phyloP scores from a whole-genome alignment of 1,284 basidiomycete species.

The Cystobasidium slooffiae region DNA sequence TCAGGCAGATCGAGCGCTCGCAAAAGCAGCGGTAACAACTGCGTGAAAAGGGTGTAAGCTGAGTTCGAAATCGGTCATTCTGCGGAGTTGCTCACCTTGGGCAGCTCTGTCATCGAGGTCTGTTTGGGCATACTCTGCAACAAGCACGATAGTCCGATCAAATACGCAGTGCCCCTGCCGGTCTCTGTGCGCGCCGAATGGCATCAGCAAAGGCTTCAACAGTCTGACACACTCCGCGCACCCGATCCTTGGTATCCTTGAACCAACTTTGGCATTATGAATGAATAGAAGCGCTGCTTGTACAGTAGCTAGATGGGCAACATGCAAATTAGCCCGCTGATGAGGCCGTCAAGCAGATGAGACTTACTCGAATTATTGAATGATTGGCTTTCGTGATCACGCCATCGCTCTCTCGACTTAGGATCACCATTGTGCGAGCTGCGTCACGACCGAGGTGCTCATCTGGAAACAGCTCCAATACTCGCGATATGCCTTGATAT shows the following conservation, averaged over 20 bases:
- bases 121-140: conserved; percentile 79
- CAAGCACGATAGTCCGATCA: conserved; percentile 82
- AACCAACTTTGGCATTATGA: conserved; percentile 75
- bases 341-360: neutral
- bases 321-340: too few relatives aligned
- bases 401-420: conserved; percentile 65
- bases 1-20: conserved; percentile 80
- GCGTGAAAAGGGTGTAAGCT: neutral
- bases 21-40: conserved; percentile 87
- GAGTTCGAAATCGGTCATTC: neutral
- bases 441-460: conserved; percentile 67
- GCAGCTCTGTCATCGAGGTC: conserved; percentile 69
- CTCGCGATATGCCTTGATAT: conserved; percentile 64
- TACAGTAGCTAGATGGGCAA: conserved; percentile 69
- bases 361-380: conserved; percentile 71
- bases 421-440: conserved; percentile 71
- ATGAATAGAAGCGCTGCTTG: conserved; percentile 80
- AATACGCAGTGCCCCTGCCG: conserved; percentile 63
- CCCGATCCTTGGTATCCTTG: conserved; percentile 60
- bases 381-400: conserved; percentile 76
- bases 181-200: conserved; percentile 5
- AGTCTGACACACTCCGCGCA: neutral
- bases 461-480: conserved; percentile 73
- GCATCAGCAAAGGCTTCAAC: neutral
- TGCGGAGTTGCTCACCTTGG: conserved; percentile 56